Evolutionary conservation across 2,329 filamentous ascomycete species (phyloP), one percentile per base, ranked within the genome.

Genomic region (Trichoderma sp.): DNA sequence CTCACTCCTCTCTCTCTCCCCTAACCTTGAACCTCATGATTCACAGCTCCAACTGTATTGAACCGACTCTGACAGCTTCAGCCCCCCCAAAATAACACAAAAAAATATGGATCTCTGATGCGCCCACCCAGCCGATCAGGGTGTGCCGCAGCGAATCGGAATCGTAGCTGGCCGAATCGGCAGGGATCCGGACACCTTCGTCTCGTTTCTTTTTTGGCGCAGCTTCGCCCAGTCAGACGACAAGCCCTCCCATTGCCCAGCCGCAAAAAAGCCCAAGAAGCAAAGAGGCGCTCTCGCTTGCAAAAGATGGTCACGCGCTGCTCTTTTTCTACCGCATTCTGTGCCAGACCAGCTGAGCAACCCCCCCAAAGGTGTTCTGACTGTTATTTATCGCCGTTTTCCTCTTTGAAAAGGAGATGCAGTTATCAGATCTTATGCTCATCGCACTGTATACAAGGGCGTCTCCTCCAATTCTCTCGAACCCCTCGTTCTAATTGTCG

Each of bases 21-120:
- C 15, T 14, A 39, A 39, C 26, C 41, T 56, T 28, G 14, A 17
- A 39, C 39, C 39, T 39, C 21, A 19, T 17, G 26, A 26, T 43
- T 56, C n/a, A 51, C 47, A 63, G 60, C 30, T 43, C 7, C 45
- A 24, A 24, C 21, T 24, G 21, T 7, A 30, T 7, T 6, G 28
- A 7, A 30, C 28, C 7, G 7, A 30, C 28, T 64, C 56, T 65
- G 63, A 60, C 63, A 24, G 48, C n/a, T 54, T 55, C 39, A 15
- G 30, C 7, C 30, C 30, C 30, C 30, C 55, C 24, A 43, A 48
- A 56, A 48, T 47, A 47, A 63, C 26, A 43, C 2, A 24, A 24
- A 24, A 24, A 62, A 58, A 64, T 56, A 64, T 65, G 63, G 63
- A 65, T 65, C 63, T 60, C 7, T 51, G 21, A 54, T 51, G 56